Evolutionary conservation across 169 alveolate species (phyloP), one percentile per base, ranked within the genome.

Genomic region (Babesia sp.): DNA sequence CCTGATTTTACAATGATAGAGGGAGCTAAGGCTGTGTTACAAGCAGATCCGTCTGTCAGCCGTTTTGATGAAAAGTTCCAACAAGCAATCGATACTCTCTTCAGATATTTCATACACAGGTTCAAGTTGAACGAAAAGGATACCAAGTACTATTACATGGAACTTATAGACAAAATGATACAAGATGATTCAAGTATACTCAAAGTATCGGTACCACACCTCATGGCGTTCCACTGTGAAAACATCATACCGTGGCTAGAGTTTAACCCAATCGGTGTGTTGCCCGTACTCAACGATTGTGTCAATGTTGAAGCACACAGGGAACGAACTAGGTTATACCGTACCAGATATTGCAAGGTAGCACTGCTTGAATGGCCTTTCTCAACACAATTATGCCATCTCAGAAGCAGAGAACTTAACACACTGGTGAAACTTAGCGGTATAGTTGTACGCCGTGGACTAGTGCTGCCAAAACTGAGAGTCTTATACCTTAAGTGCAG

Each of bases 401-500:
- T 97, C 45, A 86, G 99, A 71, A 93, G 96, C 50, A 91, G 94
- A 20, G 97, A 97, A 84, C 82, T 97, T 37, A 96, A 96, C 59
- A 96, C 97, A 60, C 92, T 97, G 72, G 90, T 97, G 53, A 91
- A 96, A 70, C 94, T 97, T 50, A 91, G 93, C 64, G 86, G 86
- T 20, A 79, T 79, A 26, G 87, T 79, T n/a, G 74, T 79, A n/a
- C 73, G 87, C 28, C 64, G 87, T 4, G 97, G 98, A 28, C 89
- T 93, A 60, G 97, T 96, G 34, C 92, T 93, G 69, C 98, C 99
- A 22, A 91, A 95, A 78, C 85, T 96, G 56, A 91, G 95, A 79
- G 93, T 94, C 42, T 91, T 95, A 45, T 93, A 87, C 78, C 85
- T 92, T 77, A 91, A 92, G 91, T 95, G 97, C 73, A 91, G 85